phyloP scores from a whole-genome alignment of 257 asterid species.

The Solanum rostratum region DNA sequence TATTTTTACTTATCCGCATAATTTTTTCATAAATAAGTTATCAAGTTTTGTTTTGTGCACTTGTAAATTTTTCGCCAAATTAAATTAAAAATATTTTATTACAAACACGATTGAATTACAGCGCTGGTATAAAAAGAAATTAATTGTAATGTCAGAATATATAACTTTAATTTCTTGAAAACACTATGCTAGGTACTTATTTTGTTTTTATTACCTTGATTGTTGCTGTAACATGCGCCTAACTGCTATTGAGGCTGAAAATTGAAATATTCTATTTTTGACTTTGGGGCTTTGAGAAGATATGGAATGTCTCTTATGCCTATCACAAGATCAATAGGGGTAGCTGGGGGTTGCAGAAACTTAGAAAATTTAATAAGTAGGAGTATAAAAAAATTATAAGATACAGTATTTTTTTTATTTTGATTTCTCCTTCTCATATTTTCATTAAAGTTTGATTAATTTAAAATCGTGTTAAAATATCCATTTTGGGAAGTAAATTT shows the following conservation, averaged over 20 bases:
- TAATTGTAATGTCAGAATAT: not conserved
- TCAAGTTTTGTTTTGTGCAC: too few species aligned
- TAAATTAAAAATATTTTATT: too few species aligned
- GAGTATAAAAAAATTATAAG: not conserved
- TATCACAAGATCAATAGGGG: not conserved
- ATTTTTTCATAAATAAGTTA: too few species aligned
- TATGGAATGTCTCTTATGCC: not conserved
- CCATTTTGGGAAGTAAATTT: not conserved
- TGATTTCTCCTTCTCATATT: not conserved
- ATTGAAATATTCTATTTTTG: not conserved
- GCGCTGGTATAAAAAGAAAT: not conserved
- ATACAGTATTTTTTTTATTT: not conserved
- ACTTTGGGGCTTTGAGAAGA: not conserved
- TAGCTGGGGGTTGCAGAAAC: not conserved
- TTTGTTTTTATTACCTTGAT: not conserved
- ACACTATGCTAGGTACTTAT: not conserved
- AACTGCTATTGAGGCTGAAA: not conserved
- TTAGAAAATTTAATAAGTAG: not conserved
- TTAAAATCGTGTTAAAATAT: fast-evolving
- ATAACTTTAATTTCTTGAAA: not conserved
- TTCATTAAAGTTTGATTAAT: not conserved
- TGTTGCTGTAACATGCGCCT: not conserved
- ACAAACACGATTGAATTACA: not conserved
- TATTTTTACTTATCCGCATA: too few species aligned
- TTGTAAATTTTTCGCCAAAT: too few species aligned